Evolutionary conservation across 352 stramenopile species (phyloP).

Genomic region (Pythium aquatile): DNA sequence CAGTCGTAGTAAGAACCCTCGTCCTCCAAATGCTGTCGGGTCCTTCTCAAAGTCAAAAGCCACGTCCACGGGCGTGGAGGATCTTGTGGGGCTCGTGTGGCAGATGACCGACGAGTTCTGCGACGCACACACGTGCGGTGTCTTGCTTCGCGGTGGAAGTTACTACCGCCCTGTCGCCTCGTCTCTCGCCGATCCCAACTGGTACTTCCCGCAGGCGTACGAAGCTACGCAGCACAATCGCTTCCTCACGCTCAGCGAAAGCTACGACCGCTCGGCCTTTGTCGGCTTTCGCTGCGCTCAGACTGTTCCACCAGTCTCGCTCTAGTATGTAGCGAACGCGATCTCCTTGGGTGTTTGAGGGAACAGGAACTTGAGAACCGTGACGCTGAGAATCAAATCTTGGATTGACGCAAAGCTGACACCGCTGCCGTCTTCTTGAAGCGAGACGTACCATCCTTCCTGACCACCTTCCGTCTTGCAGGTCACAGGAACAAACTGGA

Average conservation of each 20-base stretch:
- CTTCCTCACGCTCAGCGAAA: slow-evolving; percentile 70
- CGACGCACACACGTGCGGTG: slow-evolving; percentile 74
- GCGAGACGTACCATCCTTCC: slow-evolving; percentile 55
- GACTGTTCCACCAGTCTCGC: slow-evolving; percentile 13
- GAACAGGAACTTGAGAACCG: slow-evolving; percentile 78
- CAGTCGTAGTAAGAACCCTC: slow-evolving; percentile 40
- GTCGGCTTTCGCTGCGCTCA: slow-evolving; percentile 76
- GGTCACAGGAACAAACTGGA: slow-evolving; percentile 79
- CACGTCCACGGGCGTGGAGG: slow-evolving; percentile 51
- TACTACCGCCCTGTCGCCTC: slow-evolving; percentile 68
- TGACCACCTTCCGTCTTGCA: slow-evolving; percentile 28
- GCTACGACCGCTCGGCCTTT: slow-evolving; percentile 70
- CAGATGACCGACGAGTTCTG: slow-evolving; percentile 87
- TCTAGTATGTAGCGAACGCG: slow-evolving; percentile 41
- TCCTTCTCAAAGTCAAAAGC: slow-evolving; percentile 50
- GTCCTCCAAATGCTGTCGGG: slow-evolving; percentile 43
- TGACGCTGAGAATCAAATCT: slow-evolving; percentile 75
- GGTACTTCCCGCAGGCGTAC: slow-evolving; percentile 81
- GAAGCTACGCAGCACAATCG: slow-evolving; percentile 66
- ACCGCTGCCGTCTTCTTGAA: slow-evolving; percentile 47
- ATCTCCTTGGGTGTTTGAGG: slow-evolving; percentile 75
- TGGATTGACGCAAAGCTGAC: slow-evolving; percentile 64
- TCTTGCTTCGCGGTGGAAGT: slow-evolving; percentile 75
- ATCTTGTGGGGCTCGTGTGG: slow-evolving; percentile 82
- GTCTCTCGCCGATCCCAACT: slow-evolving; percentile 74